Evolutionary conservation across 2,329 filamentous ascomycete species (phyloP), one percentile per base, ranked within the genome.

Genomic region (Trichoderma pleuroti): DNA sequence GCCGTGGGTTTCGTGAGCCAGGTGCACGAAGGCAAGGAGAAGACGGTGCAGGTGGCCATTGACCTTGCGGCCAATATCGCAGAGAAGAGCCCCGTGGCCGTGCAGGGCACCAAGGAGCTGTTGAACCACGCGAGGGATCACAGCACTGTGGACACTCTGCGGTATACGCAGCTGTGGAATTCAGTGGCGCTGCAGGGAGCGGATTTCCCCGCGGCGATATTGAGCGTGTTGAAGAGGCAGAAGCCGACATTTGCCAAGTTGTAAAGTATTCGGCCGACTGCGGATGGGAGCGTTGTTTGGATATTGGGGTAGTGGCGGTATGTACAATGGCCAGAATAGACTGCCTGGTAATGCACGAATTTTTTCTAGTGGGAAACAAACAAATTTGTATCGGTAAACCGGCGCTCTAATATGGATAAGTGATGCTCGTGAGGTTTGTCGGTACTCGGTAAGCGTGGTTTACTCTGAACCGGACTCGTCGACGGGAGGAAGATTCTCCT

Each of bases 81-180:
- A 32, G 83, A 80, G 21, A 98, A 98, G 86, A 96, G 92, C 77
- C 95, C 95, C 0, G 90, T 98, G 26, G 94, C 93, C 1, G 92
- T 95, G 73, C 89, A 93, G 83, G 91, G 92, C 7, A 97, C 94
- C 10, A 97, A 97, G 84, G 92, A 96, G 82, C 81, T 97, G 73
- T 78, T 97, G 77, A 94, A 96, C 80, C 93, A 91, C 77, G 92
- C 91, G 39, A 86, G 93, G 76, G 94, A 97, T 80, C 89, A 94
- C 79, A 85, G 86, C 2, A 88, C 97, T 32, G 88, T 87, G 59
- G 93, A 97, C 75, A 93, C 91, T 60, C 82, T 98, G 79, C 88
- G 88, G 71, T 98, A 97, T 80, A 97, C 94, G 5, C 86, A 88
- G 12, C 86, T 96, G 1, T 98, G 94, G 95, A 98, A 98, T 78